A percentile compares a stretch with the other conserved stretches of the same genome.
These are phyloP conservation scores for Hypseocharis bilobata DNA, from an alignment of 441 rosid genomes.

Conservation along the genomic window DNA sequence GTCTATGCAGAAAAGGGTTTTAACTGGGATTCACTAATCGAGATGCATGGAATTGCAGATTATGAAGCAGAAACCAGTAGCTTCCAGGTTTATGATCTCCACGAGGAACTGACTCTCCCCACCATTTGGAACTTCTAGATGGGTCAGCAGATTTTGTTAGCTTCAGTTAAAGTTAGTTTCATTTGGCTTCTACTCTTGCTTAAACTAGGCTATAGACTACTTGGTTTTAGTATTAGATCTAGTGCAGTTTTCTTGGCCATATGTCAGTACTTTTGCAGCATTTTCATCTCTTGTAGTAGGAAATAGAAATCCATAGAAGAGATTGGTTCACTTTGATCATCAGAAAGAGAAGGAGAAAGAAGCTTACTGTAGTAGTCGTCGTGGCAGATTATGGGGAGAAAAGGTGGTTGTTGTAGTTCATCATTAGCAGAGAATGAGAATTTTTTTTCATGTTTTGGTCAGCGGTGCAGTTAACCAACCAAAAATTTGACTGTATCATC, in stretches of 20 bases:
- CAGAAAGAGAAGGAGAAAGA: background rate
- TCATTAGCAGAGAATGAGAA: background rate
- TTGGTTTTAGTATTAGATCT: constrained; percentile 5
- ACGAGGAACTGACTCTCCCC: constrained; percentile 48
- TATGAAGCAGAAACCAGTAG: constrained; percentile 25
- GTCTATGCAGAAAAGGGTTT: constrained; percentile 39
- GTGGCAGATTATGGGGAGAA: too few relatives aligned
- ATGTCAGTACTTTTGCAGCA: background rate
- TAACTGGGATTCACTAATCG: constrained; percentile 68
- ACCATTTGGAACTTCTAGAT: constrained; percentile 59
- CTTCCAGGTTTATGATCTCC: constrained; percentile 40
- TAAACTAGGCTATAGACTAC: constrained; percentile 3
- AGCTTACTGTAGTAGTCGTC: too few relatives aligned
- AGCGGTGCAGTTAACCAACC: background rate
- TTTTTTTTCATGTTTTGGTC: background rate
- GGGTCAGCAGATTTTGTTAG: constrained; percentile 3
- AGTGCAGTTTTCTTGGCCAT: constrained; percentile 2
- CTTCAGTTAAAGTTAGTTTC: background rate
- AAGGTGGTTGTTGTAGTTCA: background rate
- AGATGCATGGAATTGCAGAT: constrained; percentile 40
- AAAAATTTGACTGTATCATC: too few relatives aligned
- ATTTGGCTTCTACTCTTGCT: background rate
- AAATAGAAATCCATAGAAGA: background rate
- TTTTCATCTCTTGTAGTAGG: constrained; percentile 6
- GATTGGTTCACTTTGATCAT: background rate